Conservation (phyloP, 2,329 filamentous ascomycete genomes). For the Calonectria pseudoreteaudii region DNA sequence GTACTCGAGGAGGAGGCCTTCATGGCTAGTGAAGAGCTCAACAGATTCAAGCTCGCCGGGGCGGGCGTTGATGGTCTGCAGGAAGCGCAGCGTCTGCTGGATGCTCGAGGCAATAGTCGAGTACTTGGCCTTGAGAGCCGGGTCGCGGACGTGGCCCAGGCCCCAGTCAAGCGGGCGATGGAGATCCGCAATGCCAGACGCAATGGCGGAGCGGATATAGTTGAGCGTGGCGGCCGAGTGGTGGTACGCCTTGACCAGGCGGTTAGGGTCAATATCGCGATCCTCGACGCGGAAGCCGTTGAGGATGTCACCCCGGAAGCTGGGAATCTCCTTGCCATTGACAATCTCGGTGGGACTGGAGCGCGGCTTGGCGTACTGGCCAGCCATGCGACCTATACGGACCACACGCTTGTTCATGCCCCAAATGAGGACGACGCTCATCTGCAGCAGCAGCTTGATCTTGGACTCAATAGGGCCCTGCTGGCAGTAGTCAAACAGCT, state of each 20-base stretch:
- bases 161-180: constrained; percentile 96
- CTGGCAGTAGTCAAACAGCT: constrained; percentile 96
- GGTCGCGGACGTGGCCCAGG: constrained; percentile 89
- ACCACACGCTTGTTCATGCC: constrained; percentile 85
- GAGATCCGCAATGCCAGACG: constrained; percentile 91
- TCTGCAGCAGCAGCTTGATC: constrained; percentile 95
- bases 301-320: constrained; percentile 94
- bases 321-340: constrained; percentile 83
- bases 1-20: constrained; percentile 93
- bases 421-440: constrained; percentile 96
- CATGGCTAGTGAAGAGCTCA: constrained; percentile 95
- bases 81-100: constrained; percentile 91
- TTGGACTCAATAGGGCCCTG: constrained; percentile 92
- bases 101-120: constrained; percentile 85
- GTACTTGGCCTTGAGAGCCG: constrained; percentile 87
- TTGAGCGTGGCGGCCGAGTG: constrained; percentile 95
- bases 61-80: constrained; percentile 91
- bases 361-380: constrained; percentile 96
- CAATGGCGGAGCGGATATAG: constrained; percentile 85
- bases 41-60: constrained; percentile 88
- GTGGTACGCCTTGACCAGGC: constrained; percentile 92
- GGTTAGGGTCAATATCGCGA: constrained; percentile 82
- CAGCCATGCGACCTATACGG: constrained; percentile 94
- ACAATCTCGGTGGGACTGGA: constrained; percentile 88
- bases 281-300: constrained; percentile 87